phyloP scores from a whole-genome alignment of 2,329 filamentous ascomycete genomes.

The Trichoderma sp. region DNA sequence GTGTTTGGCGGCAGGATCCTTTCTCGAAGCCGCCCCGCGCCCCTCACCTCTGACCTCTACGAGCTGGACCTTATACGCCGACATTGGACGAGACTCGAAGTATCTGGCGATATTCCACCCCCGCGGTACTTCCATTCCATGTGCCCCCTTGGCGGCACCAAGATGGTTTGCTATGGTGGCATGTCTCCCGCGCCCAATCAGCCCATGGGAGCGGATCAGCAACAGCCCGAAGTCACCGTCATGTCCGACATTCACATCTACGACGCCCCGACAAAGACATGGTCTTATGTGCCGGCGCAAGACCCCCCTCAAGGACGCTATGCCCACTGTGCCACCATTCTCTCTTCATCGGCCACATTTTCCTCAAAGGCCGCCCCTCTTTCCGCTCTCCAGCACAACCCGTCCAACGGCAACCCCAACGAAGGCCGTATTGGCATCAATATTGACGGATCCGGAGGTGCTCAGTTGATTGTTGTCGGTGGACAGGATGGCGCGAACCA shows the following conservation, averaged over 20 bases:
- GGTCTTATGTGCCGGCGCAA: conserved; percentile 80
- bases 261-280: conserved; percentile 78
- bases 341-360: conserved; percentile 86
- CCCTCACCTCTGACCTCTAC: conserved; percentile 87
- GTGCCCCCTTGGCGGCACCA: conserved; percentile 89
- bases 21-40: conserved; percentile 77
- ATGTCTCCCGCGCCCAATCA: conserved; percentile 80
- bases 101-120: conserved; percentile 81
- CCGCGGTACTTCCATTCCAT: conserved; percentile 97
- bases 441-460: conserved; percentile 87
- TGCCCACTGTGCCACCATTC: conserved; percentile 90
- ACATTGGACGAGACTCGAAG: conserved; percentile 91
- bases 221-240: conserved; percentile 85
- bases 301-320: conserved; percentile 92
- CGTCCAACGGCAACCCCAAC: conserved; percentile 78
- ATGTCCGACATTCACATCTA: conserved; percentile 99
- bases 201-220: conserved; percentile 50
- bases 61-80: conserved; percentile 88
- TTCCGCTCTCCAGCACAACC: conserved; percentile 88
- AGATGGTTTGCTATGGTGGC: conserved; percentile 95
- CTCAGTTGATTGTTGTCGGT: conserved; percentile 96
- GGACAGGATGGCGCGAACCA: conserved; percentile 97
- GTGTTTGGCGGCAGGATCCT: conserved; percentile 92
- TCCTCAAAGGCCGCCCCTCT: conserved; percentile 81
- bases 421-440: conserved; percentile 86